A percentile compares a stretch with the other conserved stretches of the same genome.
These are phyloP conservation scores for Paramecium sexaurelia DNA, from an alignment of 73 alveolate species.

Conservation along the genomic window DNA sequence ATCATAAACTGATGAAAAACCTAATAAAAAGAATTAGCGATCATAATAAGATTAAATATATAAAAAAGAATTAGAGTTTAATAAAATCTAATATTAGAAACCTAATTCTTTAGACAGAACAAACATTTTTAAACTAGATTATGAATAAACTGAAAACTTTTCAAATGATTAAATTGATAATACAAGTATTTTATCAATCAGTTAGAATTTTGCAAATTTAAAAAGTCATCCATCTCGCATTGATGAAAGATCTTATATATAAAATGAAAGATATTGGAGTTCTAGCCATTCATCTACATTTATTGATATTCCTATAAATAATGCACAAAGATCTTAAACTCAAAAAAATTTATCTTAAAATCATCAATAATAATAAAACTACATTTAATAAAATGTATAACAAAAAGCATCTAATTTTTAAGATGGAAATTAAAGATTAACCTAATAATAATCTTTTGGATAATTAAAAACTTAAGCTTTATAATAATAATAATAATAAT, in stretches of 20 bases:
- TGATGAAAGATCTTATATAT: neutral
- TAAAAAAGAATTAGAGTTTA: neutral
- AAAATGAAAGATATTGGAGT: slow-evolving; percentile 8
- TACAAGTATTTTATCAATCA: neutral
- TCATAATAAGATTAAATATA: neutral
- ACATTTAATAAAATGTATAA: neutral
- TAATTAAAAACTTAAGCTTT: neutral
- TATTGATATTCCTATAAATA: neutral
- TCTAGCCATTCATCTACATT: neutral
- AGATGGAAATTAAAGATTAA: neutral
- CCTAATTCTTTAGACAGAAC: neutral
- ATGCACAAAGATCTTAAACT: neutral
- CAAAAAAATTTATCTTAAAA: neutral
- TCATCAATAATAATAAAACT: neutral
- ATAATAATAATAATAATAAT: neutral
- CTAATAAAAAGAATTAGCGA: neutral
- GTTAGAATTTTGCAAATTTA: neutral
- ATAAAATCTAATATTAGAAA: neutral
- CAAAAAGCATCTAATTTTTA: neutral
- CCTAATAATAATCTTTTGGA: neutral
- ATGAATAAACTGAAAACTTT: slow-evolving; percentile 14
- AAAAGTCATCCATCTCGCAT: neutral
- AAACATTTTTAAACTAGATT: neutral
- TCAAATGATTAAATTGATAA: neutral
- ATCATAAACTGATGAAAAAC: slow-evolving; percentile 6